These are phyloP conservation scores for Selenicereus undatus DNA, from an alignment of 148 eudicot species.

Conservation along the genomic window DNA sequence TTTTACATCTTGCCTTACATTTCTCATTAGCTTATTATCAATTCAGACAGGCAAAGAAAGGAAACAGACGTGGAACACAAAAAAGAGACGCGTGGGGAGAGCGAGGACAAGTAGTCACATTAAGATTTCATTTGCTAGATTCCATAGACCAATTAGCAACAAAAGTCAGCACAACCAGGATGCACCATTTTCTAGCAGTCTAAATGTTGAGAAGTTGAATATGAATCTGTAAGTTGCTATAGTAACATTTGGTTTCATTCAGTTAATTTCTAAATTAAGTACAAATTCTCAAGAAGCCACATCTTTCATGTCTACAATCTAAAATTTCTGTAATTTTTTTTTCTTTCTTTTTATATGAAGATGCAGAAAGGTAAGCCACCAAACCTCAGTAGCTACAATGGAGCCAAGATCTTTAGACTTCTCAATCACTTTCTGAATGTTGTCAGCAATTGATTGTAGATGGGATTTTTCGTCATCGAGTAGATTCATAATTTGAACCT, in stretches of 20 bases:
- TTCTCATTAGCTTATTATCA: too few species aligned
- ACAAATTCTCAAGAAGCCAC: neutral
- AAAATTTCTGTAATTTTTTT: neutral
- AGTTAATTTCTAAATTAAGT: neutral
- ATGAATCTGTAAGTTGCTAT: neutral
- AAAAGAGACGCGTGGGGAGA: too few species aligned
- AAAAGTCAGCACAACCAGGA: too few species aligned
- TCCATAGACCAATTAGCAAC: neutral
- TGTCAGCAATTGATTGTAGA: constrained; percentile 43
- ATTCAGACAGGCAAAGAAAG: too few species aligned
- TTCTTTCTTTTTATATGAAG: neutral
- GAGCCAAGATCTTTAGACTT: constrained; percentile 36
- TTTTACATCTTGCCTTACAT: too few species aligned
- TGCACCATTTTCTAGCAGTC: neutral
- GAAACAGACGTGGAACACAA: too few species aligned
- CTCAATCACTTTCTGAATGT: constrained; percentile 50
- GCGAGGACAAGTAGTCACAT: neutral
- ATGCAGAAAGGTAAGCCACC: constrained; percentile 21
- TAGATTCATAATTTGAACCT: constrained; percentile 36
- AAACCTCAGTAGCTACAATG: constrained; percentile 38
- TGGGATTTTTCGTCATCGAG: constrained; percentile 61
- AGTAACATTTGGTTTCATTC: neutral
- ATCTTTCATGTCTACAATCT: neutral
- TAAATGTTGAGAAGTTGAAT: neutral
- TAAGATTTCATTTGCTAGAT: neutral